Evolutionary conservation across 306 rosid genomes (phyloP), one percentile per base, ranked within the genome.

Genomic region (Albizia julibrissin): DNA sequence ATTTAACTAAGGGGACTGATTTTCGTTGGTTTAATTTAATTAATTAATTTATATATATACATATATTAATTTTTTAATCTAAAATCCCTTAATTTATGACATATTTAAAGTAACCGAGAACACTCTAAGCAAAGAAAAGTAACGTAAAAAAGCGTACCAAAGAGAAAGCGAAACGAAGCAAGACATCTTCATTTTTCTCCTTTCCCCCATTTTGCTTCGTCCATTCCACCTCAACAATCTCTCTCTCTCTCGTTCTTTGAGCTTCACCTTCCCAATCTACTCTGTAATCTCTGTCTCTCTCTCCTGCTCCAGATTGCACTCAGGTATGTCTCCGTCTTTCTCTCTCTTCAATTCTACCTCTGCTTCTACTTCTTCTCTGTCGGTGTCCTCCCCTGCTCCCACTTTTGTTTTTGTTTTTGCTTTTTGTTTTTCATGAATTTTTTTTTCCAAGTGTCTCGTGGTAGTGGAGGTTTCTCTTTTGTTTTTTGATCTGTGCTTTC

Each of bases 401-500:
- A 10, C 24, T 54, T 54, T 21, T 21, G 61, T 19, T 54, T 19
- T 54, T 21, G 24, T 21, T 54, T 21, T 18, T 34, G 78, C 18
- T 21, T 66, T 42, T 47, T 26, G 18, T 24, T 37, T 47, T 33
- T 76, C 29, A 39, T 68, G 14, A 7, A 10, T 16, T 47, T 18
- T 0, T 8, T 0, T 59, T 24, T 3, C n/a, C 21, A 40, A 40
- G 19, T 9, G 24, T 43, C 16, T 22, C 19, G 8, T 47, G 61
- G 76, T 31, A 39, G 43, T 46, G 24, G 59, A 10, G 24, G 22
- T 14, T 16, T 27, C 40, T 61, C 42, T 83, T 49, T 44, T 42
- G 37, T 64, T 31, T 80, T 80, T 70, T 72, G 80, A 83, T 78
- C 83, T 64, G 71, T 44, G 21, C 22, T 37, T n/a, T 78, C 39